Base-by-base conservation (phyloP, 768 basidiomycete species). In the Leccinum subgranulosum region DNA sequence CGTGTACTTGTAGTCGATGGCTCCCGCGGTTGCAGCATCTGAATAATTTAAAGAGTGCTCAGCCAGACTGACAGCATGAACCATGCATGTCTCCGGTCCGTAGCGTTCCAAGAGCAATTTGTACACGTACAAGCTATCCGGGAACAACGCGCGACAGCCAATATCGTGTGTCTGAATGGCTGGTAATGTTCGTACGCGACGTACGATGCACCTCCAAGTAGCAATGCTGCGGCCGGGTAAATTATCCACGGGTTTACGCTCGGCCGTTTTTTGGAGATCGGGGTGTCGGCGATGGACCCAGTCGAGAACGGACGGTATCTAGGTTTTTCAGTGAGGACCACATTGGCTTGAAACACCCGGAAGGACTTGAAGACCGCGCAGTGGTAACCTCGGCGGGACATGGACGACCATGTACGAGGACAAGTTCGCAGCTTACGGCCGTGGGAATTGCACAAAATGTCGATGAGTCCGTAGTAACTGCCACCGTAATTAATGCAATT, bases 141-240 rank as follows among this genome's bases (percentile, higher is more conserved):
- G 3, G 87, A 87, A 69, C 94, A 95, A 56, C 96, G 83, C 46
- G 85, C 75, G 23, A 81, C 75, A 11, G 95, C 94, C 52, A 96
- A 77, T 6, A 82, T 71, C 3, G 83, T 75, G 73, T 96, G 88
- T 45, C 92, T 80, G 66, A 92, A 85, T 1, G 92, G 85, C 54
- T 88, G 81, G 58, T 78, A 81, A 31, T 83, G 80, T 57, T 92
- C 74, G 72, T 92, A 96, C 14, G 84, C 81, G 52, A 80, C 54
- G 34, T 70, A 74, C 1, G 69, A 68, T 4, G 61, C 66, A 6
- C 75, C 75, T 10, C 66, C 67, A 2, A 77, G 59, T 10, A 69
- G 56, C 14, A 76, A 50, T 4, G 62, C 55, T 7, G 65, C 19
- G 31, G 41, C 53, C 0, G 74, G 56, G 58, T 64, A 74, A 17